phyloP scores from a whole-genome alignment of 2,329 filamentous ascomycete species.

The Neonectria faginata region DNA sequence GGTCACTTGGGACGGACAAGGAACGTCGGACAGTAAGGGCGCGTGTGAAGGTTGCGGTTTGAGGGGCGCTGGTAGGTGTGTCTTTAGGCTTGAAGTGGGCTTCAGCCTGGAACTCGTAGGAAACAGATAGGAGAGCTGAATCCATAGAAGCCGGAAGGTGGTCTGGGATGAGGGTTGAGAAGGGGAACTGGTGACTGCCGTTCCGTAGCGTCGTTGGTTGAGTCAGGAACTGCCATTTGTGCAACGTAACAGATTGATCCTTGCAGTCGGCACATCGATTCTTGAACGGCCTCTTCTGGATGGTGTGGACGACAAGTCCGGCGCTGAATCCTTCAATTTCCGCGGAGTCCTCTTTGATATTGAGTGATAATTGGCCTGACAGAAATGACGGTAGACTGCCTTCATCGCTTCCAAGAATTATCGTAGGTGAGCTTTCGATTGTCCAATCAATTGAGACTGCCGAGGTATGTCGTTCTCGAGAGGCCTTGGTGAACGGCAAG shows the following conservation, averaged over 20 bases:
- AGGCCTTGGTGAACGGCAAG: not conserved
- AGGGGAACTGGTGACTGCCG: conserved; percentile 71
- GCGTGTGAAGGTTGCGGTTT: conserved; percentile 71
- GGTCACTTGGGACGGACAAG: conserved; percentile 75
- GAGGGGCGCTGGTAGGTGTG: conserved; percentile 41
- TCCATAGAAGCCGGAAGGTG: conserved; percentile 84
- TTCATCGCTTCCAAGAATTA: conserved; percentile 17
- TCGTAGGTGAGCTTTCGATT: conserved; percentile 18
- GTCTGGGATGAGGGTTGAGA: conserved; percentile 86
- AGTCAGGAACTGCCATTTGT: conserved; percentile 29
- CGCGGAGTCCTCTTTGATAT: not conserved
- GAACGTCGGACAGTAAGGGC: conserved; percentile 81
- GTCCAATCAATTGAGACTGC: conserved; percentile 23
- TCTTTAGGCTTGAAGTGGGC: conserved; percentile 68
- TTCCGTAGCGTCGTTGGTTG: not conserved
- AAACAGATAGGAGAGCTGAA: conserved; percentile 75
- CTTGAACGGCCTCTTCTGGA: conserved; percentile 34
- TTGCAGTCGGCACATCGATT: conserved; percentile 34
- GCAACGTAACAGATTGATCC: conserved; percentile 27
- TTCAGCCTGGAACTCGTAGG: conserved; percentile 80
- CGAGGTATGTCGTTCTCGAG: not conserved
- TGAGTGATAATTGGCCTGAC: conserved; percentile 17
- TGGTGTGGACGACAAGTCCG: not conserved
- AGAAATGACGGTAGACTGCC: conserved; percentile 17
- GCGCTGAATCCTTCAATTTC: conserved; percentile 30